Base-by-base conservation (phyloP, 2,329 filamentous ascomycete species). In the Neurospora crassa region DNA sequence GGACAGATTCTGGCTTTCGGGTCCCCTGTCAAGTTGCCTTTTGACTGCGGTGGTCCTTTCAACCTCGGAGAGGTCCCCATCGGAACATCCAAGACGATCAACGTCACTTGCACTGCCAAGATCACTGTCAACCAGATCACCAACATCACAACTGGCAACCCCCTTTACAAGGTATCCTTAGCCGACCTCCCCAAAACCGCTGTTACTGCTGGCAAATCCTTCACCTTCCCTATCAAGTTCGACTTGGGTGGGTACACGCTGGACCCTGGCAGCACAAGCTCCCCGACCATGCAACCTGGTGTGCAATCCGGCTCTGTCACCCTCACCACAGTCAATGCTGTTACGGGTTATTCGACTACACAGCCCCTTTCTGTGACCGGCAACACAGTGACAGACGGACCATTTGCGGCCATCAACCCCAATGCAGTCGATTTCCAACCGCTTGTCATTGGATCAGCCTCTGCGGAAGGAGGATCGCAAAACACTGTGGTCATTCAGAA, bases 11-110 rank as follows among this genome's bases (percentile, higher is more conserved):
- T 79, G 18, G 79, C 77, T 59, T 72, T 80, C 40, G 80, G 80
- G 5, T 81, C 82, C 8, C 81, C 82, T 6, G 82, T 83, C 43
- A 79, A 81, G 69, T 71, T 82, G 12, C 80, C 82, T 7, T 73
- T 83, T 16, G 79, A 78, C 70, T 83, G 82, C 70, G 79, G 78
- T 16, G 78, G 78, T 37, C 80, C 80, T 3, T 77, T 82, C 34
- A 76, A 81, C 40, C 83, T 83, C 72, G 81, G 80, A 10, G 74
- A 77, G 63, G 74, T 82, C 3, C 75, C 77, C 1, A 77, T 81
- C 68, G 81, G 80, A 2, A 74, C 74, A 12, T 75, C 75, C 7
- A 76, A 74, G n/a, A 80, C 76, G 1, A 67, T 70, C n/a, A 45
- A 71, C 34, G 45, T 70, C 68, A 71, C 68, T 29, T 71, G 70